Conservation (phyloP, 1,284 basidiomycete species). For the Boletus subluridellus region DNA sequence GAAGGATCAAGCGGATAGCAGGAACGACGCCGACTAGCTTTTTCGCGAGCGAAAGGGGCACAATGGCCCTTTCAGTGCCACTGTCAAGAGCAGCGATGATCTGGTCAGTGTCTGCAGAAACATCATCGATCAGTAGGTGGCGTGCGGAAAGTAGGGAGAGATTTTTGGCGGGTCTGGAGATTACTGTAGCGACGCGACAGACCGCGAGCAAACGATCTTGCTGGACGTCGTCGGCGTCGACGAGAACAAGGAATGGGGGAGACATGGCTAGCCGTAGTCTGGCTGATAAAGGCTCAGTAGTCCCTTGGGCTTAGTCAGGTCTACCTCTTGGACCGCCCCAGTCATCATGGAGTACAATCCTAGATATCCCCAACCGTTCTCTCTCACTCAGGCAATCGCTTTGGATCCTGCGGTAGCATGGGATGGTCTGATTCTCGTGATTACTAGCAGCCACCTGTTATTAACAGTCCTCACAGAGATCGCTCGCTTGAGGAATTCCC, state of each 20-base stretch:
- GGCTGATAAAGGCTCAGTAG: neutral
- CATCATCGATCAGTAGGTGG: conserved; percentile 57
- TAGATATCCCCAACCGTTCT: conserved; percentile 71
- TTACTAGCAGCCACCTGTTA: neutral
- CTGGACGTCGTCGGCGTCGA: conserved; percentile 43
- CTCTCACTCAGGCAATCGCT: conserved; percentile 59
- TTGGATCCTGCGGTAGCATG: conserved; percentile 67
- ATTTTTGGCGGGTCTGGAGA: conserved; percentile 45
- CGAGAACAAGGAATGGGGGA: conserved; percentile 55
- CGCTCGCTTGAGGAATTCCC: conserved; percentile 67
- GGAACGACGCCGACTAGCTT: conserved; percentile 69
- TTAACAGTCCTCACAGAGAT: conserved; percentile 53
- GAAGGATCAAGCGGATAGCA: conserved; percentile 66
- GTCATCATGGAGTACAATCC: conserved; percentile 60
- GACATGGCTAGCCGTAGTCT: conserved; percentile 19
- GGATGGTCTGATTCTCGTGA: conserved; percentile 49
- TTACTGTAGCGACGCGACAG: conserved; percentile 71
- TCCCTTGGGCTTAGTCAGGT: conserved; percentile 23
- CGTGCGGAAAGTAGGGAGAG: conserved; percentile 35
- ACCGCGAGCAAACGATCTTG: conserved; percentile 57
- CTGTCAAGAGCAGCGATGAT: conserved; percentile 68
- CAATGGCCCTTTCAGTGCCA: conserved; percentile 75
- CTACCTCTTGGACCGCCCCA: neutral
- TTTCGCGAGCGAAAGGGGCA: conserved; percentile 63
- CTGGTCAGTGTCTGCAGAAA: conserved; percentile 50